phyloP scores from a whole-genome alignment of 1,139 yeast species.

The Sugiyamaella paludigena region DNA sequence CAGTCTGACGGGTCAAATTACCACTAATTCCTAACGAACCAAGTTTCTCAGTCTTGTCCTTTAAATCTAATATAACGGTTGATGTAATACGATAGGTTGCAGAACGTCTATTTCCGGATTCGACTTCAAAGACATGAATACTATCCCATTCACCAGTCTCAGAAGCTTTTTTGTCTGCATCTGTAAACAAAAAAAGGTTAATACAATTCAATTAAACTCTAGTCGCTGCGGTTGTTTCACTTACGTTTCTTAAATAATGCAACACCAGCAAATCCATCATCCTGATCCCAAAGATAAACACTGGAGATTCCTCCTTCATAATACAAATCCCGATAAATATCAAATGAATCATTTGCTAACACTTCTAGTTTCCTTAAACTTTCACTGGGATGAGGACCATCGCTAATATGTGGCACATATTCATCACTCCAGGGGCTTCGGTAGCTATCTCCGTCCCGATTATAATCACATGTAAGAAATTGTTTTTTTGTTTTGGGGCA shows the following conservation, averaged over 20 bases:
- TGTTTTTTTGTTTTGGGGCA: conserved; percentile 64
- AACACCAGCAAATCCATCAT: conserved; percentile 80
- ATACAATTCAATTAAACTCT: neutral
- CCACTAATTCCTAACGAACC: conserved; percentile 67
- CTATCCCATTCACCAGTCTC: conserved; percentile 79
- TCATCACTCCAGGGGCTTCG: conserved; percentile 90
- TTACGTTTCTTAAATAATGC: conserved; percentile 75
- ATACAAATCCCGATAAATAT: conserved; percentile 86
- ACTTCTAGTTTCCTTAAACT: conserved; percentile 70
- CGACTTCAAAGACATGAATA: conserved; percentile 86
- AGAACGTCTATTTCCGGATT: conserved; percentile 44
- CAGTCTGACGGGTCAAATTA: conserved; percentile 69
- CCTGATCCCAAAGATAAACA: conserved; percentile 88
- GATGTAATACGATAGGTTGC: conserved; percentile 78
- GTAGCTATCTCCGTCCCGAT: conserved; percentile 89
- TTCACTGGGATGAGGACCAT: conserved; percentile 70
- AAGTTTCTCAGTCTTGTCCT: conserved; percentile 31
- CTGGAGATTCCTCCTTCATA: conserved; percentile 91
- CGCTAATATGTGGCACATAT: conserved; percentile 65
- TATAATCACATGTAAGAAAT: conserved; percentile 87
- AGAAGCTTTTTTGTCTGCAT: conserved; percentile 3
- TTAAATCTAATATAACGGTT: conserved; percentile 77
- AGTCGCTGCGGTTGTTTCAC: conserved; percentile 33
- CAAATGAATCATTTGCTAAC: conserved; percentile 87
- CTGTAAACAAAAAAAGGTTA: neutral